Evolutionary conservation across 208 protist genomes (phyloP), one percentile per base, ranked within the genome.

Genomic region (Leishmania aethiopica): DNA sequence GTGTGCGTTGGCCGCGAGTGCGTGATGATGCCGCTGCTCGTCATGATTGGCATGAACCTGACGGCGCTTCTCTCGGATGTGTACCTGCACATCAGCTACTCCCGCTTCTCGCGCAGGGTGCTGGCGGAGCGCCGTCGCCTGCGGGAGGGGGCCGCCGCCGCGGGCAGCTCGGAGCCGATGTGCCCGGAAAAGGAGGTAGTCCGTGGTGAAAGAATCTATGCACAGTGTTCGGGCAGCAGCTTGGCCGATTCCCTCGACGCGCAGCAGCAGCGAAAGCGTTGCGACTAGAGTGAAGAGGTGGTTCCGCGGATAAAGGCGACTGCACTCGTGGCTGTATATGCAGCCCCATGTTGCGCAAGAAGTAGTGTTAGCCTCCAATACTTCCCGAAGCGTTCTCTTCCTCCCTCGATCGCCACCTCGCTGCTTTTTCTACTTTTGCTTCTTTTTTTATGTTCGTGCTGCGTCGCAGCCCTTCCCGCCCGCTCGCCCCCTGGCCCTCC

Each of bases 61-160:
- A 89, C 79, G 2, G 90, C 86, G 17, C 80, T 91, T 51, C 19
- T 85, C 40, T 86, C 86, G 37, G 79, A 80, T 59, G 40, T 86
- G 15, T 89, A 86, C 76, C 67, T 93, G 70, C 90, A 93, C 84
- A n/a, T 91, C 51, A 35, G 76, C 49, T 93, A 93, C 84, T 25
- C 28, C 0, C 45, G 64, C 64, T 92, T 88, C 81, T 81, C 74
- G 32, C 78, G 57, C n/a, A 62, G 47, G 13, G 89, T 88, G 53
- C 80, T 95, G 45, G 84, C 51, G 0, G 91, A 95, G 82, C 88
- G 91, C 28, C 75, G 60, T 19, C 78, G 81, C 55, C 6, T 94
- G 1, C 60, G 84, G 60, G 82, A 86, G 66, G 75, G 76, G 67
- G 81, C 72, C 22, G 74, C 60, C 22, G 66, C 74, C 45, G 66